Evolutionary conservation across 2,329 filamentous ascomycete genomes (phyloP).

Genomic region (Fusarium sp.): DNA sequence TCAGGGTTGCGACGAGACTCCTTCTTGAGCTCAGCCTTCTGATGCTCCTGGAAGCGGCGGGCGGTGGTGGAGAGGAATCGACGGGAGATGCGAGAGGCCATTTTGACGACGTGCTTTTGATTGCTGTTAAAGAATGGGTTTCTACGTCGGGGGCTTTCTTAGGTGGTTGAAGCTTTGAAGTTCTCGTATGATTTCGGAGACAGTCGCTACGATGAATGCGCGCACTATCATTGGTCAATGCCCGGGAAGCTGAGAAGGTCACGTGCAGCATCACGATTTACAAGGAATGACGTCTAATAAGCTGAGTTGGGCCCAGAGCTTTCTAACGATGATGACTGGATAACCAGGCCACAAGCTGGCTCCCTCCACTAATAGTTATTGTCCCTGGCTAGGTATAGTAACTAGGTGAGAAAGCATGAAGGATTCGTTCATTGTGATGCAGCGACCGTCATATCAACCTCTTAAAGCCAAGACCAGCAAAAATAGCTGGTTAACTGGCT

Average conservation of each 20-base stretch:
- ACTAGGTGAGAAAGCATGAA: not conserved
- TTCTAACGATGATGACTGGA: not conserved
- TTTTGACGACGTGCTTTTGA: constrained; percentile 48
- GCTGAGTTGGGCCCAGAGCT: not conserved
- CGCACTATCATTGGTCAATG: constrained; percentile 44
- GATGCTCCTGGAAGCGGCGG: constrained; percentile 59
- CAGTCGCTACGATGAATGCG: constrained; percentile 26
- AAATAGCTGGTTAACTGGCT: not conserved
- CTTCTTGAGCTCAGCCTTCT: constrained; percentile 61
- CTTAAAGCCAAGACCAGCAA: constrained; percentile 13
- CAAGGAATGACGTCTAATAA: constrained; percentile 24
- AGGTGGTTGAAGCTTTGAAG: constrained; percentile 39
- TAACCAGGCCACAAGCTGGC: constrained; percentile 1
- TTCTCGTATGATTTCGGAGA: constrained; percentile 47
- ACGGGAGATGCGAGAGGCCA: constrained; percentile 66
- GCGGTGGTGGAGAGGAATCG: constrained; percentile 64
- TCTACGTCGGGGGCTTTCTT: constrained; percentile 27
- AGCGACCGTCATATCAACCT: constrained; percentile 16
- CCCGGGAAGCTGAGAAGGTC: constrained; percentile 15
- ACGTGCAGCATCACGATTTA: constrained; percentile 26
- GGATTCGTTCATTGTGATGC: constrained; percentile 30
- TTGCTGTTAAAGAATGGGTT: constrained; percentile 24
- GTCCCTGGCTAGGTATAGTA: constrained; percentile 19
- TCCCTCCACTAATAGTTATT: not conserved
- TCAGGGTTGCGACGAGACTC: constrained; percentile 66